Evolutionary conservation across 768 basidiomycete species (phyloP).

Genomic region (Albatrellus ellisii): DNA sequence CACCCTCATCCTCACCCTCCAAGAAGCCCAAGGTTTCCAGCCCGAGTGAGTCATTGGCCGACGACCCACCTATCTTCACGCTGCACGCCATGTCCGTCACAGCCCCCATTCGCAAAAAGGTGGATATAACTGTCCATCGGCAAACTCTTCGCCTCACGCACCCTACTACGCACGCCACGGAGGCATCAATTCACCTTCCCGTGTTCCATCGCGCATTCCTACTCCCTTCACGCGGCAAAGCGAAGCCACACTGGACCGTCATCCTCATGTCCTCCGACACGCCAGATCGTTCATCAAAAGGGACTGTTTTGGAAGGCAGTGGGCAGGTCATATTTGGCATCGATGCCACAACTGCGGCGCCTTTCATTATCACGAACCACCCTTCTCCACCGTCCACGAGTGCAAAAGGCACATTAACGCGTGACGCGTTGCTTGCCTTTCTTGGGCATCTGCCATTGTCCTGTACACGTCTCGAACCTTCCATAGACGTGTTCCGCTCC

Average conservation of each 20-base stretch:
- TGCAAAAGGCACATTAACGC: conserved; percentile 38
- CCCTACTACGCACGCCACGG: conserved; percentile 33
- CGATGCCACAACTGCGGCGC: conserved; percentile 38
- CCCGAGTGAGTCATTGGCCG: background rate
- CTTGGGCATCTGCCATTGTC: conserved; percentile 29
- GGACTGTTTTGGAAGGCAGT: conserved; percentile 1
- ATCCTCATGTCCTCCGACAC: conserved; percentile 15
- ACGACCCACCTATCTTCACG: conserved; percentile 38
- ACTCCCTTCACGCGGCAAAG: conserved; percentile 45
- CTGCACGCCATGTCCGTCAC: conserved; percentile 56
- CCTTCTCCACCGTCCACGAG: conserved; percentile 13
- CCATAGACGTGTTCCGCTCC: conserved; percentile 23
- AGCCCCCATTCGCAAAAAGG: conserved; percentile 65
- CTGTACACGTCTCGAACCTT: conserved; percentile 4
- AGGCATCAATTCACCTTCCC: conserved; percentile 34
- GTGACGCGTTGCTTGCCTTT: conserved; percentile 36
- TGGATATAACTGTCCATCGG: conserved; percentile 46
- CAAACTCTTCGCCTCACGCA: conserved; percentile 39
- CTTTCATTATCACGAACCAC: conserved; percentile 32
- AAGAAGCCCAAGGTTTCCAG: conserved; percentile 4
- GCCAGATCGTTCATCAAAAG: conserved; percentile 5
- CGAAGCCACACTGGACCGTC: conserved; percentile 18
- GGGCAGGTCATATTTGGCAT: conserved; percentile 57
- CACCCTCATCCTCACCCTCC: background rate
- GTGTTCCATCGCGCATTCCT: conserved; percentile 50